These are phyloP conservation scores for Phytophthora lateralis DNA, from an alignment of 352 stramenopile genomes.

Conservation along the genomic window DNA sequence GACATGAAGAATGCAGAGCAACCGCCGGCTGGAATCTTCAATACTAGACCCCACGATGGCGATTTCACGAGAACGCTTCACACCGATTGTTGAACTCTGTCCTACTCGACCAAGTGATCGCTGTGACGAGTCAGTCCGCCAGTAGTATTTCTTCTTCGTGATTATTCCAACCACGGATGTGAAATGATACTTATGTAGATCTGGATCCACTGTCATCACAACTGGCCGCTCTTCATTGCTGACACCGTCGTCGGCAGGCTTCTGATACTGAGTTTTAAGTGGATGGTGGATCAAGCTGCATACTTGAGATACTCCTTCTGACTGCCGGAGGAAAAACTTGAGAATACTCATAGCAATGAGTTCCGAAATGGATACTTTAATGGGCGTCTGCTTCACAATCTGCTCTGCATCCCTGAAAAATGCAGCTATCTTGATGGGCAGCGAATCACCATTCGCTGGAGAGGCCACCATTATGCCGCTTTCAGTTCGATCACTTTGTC, in stretches of 20 bases:
- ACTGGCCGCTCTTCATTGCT: background rate
- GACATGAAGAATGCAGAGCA: slow-evolving; percentile 41
- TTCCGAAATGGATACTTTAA: slow-evolving; percentile 18
- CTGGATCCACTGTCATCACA: slow-evolving; percentile 14
- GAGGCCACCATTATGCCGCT: slow-evolving; percentile 11
- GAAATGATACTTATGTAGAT: slow-evolving; percentile 43
- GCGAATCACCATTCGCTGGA: background rate
- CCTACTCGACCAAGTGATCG: background rate
- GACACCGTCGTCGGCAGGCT: slow-evolving; percentile 1
- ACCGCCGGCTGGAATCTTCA: slow-evolving; percentile 8
- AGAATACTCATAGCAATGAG: slow-evolving; percentile 29
- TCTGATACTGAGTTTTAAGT: slow-evolving; percentile 13
- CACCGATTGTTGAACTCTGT: slow-evolving; percentile 13
- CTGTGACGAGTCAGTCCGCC: slow-evolving; percentile 16
- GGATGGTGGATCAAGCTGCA: slow-evolving; percentile 31
- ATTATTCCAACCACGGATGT: slow-evolving; percentile 44
- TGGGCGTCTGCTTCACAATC: slow-evolving; percentile 8
- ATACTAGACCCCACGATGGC: background rate
- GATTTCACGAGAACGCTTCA: slow-evolving; percentile 13
- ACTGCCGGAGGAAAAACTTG: slow-evolving; percentile 20
- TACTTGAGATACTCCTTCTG: slow-evolving; percentile 33
- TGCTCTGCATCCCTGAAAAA: background rate
- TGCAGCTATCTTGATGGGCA: background rate
- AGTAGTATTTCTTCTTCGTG: slow-evolving; percentile 39
- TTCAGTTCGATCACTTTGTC: slow-evolving; percentile 4